Base-by-base conservation (phyloP, 1,284 basidiomycete genomes). In the Ceratobasidium sp. region DNA sequence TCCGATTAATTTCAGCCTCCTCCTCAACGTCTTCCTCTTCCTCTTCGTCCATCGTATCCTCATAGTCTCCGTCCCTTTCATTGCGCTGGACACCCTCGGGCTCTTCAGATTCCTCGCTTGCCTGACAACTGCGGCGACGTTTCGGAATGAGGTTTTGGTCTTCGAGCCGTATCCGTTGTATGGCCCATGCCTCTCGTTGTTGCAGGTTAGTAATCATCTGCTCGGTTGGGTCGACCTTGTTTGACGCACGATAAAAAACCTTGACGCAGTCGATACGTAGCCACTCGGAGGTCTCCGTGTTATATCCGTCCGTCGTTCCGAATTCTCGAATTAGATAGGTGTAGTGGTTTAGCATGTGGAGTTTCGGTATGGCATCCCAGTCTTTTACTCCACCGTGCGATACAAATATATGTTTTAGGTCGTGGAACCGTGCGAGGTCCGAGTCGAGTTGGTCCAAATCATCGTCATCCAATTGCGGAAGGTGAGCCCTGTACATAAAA, bases 401-500 rank as follows among this genome's bases (percentile, higher is more conserved):
- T 10, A 64, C 20, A 57, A 82, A 82, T 14, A 81, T 59, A 1
- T 74, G 41, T 23, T 80, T 78, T 23, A 78, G 60, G 12, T 73
- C 2, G 70, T 81, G 79, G 59, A 81, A 81, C n/a, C 68, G 62
- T 0, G 54, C 27, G 1, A 81, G 77, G 10, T 76, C 46, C 0
- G 54, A 65, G 48, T 79, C 62, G 54, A 82, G 59, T 0, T 69
- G 0, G 1, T 73, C 33, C 1, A 82, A 46, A 14, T 67, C 65
- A 33, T 41, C 67, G 8, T 60, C 65, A 33, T 59, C 44, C 1
- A 69, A 2, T 14, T 50, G 46, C 4, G 69, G 64, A 1, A n/a
- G 48, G 33, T 76, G 79, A 2, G 70, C 46, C n/a, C n/a, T 35
- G 65, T 54, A 84, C 8, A 86, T 79, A 77, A 86, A 87, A 77